Conservation (phyloP, 2,329 filamentous ascomycete genomes). For the Arachnomyces sp. region DNA sequence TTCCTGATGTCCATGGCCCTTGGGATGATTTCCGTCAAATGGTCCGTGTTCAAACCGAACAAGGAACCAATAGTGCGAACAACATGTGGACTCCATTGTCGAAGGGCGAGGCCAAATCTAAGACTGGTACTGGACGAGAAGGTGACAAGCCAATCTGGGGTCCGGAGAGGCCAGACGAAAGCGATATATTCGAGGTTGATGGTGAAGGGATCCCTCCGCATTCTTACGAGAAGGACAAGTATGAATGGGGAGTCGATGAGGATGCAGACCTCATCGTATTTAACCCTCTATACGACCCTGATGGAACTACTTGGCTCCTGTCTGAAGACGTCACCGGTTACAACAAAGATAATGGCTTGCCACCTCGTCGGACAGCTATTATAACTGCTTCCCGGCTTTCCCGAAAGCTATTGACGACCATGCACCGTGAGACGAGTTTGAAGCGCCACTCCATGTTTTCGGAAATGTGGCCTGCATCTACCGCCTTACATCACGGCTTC, state of each 20-base stretch:
- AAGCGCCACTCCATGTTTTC: slow-evolving; percentile 87
- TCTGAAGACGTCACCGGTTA: slow-evolving; percentile 78
- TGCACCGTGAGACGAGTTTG: slow-evolving; percentile 83
- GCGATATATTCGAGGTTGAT: slow-evolving; percentile 65
- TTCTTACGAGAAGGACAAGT: slow-evolving; percentile 68
- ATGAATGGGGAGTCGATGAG: slow-evolving; percentile 80
- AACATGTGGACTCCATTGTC: slow-evolving; percentile 57
- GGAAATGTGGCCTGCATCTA: slow-evolving; percentile 91
- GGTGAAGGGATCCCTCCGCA: slow-evolving; percentile 68
- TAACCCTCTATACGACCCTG: slow-evolving; percentile 85
- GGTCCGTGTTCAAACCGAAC: slow-evolving; percentile 67
- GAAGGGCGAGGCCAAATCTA: slow-evolving; percentile 18
- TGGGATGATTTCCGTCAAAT: slow-evolving; percentile 77
- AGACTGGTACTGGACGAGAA: slow-evolving; percentile 24
- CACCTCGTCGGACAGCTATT: slow-evolving; percentile 74
- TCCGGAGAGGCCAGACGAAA: slow-evolving; percentile 61
- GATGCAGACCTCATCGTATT: slow-evolving; percentile 88
- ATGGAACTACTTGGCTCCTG: slow-evolving; percentile 76
- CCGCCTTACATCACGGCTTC: slow-evolving; percentile 81
- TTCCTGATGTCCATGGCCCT: slow-evolving; percentile 65
- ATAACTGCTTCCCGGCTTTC: slow-evolving; percentile 83
- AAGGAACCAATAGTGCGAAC: slow-evolving; percentile 57
- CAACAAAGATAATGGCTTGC: slow-evolving; percentile 55
- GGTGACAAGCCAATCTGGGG: slow-evolving; percentile 72
- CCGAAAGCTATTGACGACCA: slow-evolving; percentile 67